A percentile compares a stretch with the other conserved stretches of the same genome.
Evolutionary conservation across 1,139 yeast species (phyloP).

Genomic region (Geotrichum phurueaensis): DNA sequence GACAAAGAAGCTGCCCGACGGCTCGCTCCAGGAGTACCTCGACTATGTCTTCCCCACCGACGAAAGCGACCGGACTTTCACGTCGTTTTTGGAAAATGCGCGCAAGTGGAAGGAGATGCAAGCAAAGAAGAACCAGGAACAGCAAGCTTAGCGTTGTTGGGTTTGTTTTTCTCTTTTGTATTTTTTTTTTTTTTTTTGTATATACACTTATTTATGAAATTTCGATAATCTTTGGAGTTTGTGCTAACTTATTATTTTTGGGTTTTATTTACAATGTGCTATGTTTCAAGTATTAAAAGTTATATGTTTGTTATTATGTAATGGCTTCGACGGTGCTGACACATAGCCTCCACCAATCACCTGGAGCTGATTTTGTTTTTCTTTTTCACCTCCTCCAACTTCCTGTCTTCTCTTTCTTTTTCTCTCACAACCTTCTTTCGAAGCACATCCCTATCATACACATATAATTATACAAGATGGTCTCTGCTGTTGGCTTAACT

Average conservation of each 20-base stretch:
- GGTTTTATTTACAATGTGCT: neutral
- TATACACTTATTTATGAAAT: neutral
- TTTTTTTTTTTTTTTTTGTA: too few relatives aligned
- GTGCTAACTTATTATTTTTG: too few relatives aligned
- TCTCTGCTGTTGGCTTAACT: slow-evolving; percentile 39
- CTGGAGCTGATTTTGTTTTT: neutral
- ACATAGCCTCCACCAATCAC: neutral
- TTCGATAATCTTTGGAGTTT: too few relatives aligned
- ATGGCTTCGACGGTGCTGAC: neutral
- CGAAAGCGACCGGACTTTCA: slow-evolving; percentile 37
- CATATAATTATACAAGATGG: slow-evolving; percentile 25
- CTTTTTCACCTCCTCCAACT: neutral
- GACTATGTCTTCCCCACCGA: slow-evolving; percentile 61
- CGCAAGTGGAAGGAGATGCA: slow-evolving; percentile 46
- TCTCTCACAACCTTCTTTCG: neutral
- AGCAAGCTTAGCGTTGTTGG: neutral
- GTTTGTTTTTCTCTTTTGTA: neutral
- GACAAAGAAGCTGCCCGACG: slow-evolving; percentile 42
- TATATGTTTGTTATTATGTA: neutral
- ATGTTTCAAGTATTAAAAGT: neutral
- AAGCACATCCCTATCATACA: neutral
- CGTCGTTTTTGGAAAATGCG: slow-evolving; percentile 58
- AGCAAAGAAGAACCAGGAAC: neutral
- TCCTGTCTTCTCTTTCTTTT: neutral
- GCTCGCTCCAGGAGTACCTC: slow-evolving; percentile 49